Evolutionary conservation across 257 asterid genomes (phyloP), one percentile per base, ranked within the genome.

Genomic region (Apocynum venetum): DNA sequence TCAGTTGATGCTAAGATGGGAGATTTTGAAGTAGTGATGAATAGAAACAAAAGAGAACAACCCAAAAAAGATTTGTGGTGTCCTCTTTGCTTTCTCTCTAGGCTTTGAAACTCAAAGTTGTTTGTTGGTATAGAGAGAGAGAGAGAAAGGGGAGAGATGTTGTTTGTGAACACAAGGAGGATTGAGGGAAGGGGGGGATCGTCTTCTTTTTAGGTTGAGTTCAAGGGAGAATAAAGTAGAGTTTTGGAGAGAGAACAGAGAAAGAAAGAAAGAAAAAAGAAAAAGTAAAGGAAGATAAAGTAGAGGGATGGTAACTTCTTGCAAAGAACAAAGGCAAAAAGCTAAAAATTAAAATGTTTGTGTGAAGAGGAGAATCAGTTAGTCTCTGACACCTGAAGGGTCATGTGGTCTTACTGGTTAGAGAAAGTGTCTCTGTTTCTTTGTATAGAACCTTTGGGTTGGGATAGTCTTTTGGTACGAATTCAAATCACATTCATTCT

Each of bases 171-270:
- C 85, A 85, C 84, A 79, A 85, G 85, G 80, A 84, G 88, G 87
- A 84, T 87, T 57, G 73, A 79, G 63, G 82, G 51, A 65, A 57
- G 76, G 81, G 64, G 71, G 82, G 84, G 72, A 61, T 66, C 52
- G 79, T 6, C 59, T 77, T 80, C 78, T 76, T 84, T 81, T 84
- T 85, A 84, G 89, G 85, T 80, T 81, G 83, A 81, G 85, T 81
- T 85, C 83, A 82, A 83, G 86, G 82, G 86, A 86, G 91, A 89
- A 87, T 91, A 92, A 91, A 89, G 97, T 81, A 80, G 88, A 20
- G 86, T 85, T 89, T 86, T 84, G 83, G 91, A 86, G 86, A 83
- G 88, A 79, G 84, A 65, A 74, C 79, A 75, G 76, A 31, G 82
- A 20, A 69, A 36, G 47, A 51, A 17, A 67, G 67, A 69, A 56